These are phyloP conservation scores for Phialemonium atrogriseum DNA, from an alignment of 2,329 filamentous ascomycete species.

Conservation along the genomic window DNA sequence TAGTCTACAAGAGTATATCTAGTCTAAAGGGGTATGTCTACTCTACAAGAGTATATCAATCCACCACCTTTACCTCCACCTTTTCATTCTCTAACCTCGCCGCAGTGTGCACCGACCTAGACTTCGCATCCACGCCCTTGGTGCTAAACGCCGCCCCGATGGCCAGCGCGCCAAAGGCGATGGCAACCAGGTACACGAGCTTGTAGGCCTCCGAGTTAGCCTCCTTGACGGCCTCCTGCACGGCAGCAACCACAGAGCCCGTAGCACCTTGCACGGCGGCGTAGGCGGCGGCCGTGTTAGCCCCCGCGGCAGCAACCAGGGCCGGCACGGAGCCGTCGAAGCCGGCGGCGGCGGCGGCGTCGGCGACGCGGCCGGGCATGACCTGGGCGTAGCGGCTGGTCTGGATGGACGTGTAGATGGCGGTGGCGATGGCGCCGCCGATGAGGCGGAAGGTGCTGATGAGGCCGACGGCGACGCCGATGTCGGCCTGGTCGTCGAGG, in stretches of 20 bases:
- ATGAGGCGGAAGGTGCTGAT: conserved; percentile 24
- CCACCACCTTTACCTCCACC: neutral
- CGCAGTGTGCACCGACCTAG: conserved; percentile 15
- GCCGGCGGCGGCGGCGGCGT: conserved; percentile 9
- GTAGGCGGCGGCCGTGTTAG: conserved; percentile 21
- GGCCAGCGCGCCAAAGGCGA: conserved; percentile 24
- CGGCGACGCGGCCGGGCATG: conserved; percentile 9
- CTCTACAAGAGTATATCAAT: too few species aligned
- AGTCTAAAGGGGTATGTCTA: too few species aligned
- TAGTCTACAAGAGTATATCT: too few species aligned
- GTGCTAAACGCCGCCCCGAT: conserved; percentile 19
- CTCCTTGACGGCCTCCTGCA: conserved; percentile 19
- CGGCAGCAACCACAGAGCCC: conserved; percentile 17
- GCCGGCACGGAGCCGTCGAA: conserved; percentile 10
- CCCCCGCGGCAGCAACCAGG: conserved; percentile 15
- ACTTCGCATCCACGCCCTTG: conserved; percentile 8
- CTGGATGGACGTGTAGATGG: conserved; percentile 26
- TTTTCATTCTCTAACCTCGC: conserved; percentile 8
- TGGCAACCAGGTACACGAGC: conserved; percentile 25
- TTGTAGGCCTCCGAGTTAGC: conserved; percentile 16
- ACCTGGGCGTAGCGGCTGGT: conserved; percentile 17
- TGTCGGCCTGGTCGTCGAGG: conserved; percentile 24
- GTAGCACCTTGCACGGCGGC: conserved; percentile 16
- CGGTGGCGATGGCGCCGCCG: conserved; percentile 24
- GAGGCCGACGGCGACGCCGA: conserved; percentile 24